Evolutionary conservation across 768 basidiomycete genomes (phyloP).

Genomic region (Rhizopogon vesiculosus): DNA sequence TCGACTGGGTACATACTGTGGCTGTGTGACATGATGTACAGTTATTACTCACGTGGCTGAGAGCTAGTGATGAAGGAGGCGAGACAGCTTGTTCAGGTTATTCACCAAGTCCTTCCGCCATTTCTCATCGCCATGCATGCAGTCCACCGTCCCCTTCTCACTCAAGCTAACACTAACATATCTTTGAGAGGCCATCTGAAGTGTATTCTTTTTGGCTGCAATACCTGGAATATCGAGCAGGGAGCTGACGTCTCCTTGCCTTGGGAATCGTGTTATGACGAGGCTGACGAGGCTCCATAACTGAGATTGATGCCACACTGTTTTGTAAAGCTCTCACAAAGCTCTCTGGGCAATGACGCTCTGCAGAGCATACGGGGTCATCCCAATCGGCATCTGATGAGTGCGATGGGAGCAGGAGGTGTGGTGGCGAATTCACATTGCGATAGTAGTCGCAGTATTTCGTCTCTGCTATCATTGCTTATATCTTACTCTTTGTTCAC

Average conservation of each 20-base stretch:
- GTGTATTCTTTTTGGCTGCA: background rate
- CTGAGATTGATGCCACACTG: background rate
- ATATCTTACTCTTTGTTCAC: background rate
- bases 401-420: slow-evolving; percentile 10
- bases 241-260: slow-evolving; percentile 21
- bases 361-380: slow-evolving; percentile 5
- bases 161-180: background rate
- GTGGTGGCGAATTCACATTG: background rate
- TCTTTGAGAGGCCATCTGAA: background rate
- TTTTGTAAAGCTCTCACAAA: background rate
- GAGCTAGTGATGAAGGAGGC: slow-evolving; percentile 22
- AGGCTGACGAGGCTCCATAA: slow-evolving; percentile 7
- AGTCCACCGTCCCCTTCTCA: slow-evolving; percentile 5
- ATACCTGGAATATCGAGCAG: slow-evolving; percentile 1
- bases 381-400: slow-evolving; percentile 14
- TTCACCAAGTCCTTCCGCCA: slow-evolving; percentile 21
- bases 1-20: background rate
- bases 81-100: slow-evolving; percentile 29
- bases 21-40: slow-evolving; percentile 15
- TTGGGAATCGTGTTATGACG: slow-evolving; percentile 3
- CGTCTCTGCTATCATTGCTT: background rate
- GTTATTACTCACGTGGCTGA: slow-evolving; percentile 24
- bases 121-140: slow-evolving; percentile 23
- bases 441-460: background rate
- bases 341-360: background rate